Evolutionary conservation across 345 rosid genomes (phyloP), one percentile per base, ranked within the genome.

Genomic region (Eucalyptus shirleyi): DNA sequence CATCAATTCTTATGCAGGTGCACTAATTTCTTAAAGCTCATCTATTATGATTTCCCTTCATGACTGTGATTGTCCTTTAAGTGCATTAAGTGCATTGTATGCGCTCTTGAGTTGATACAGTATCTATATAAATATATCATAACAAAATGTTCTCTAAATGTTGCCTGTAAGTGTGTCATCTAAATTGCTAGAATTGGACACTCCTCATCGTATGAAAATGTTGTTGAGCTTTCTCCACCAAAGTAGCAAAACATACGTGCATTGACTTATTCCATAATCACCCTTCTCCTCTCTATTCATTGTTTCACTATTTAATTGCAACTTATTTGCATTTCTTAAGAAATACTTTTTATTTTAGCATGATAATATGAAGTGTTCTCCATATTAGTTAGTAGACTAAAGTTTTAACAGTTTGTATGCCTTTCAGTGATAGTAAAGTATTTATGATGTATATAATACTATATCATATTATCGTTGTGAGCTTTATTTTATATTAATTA

Each of bases 1-100:
- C 98, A 90, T 98, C 98, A 30, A 97, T 98, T 88, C 88, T 97
- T 86, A 96, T 97, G 99, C 99, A 97, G 98, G 99, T 98, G 88
- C 89, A 67, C 47, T 44, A n/a, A n/a, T 44, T 50, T 88, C 88
- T 56, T 23, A 30, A 56, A 56, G 80, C 90, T 88, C 80, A 45
- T 91, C 82, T 81, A 88, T 32, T 23, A 53, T 86, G 2, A 30
- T 51, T 11, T 86, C 6, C 28, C 82, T 87, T 26, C 45, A 37
- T 42, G 23, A 50, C 21, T 30, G 47, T 80, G 24, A 69, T 69
- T 34, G 82, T 69, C 82, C 44, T 10, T 34, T 69, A 69, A 34
- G 82, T 19, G 82, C 26, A 72, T 19, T 37, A 32, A 69, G 81
- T 34, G 12, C 82, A 34, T 34, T 72, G 82, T 40, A 21, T 21